These are phyloP conservation scores for Penicillium angulare DNA, from an alignment of 495 filamentous ascomycete genomes.

Conservation along the genomic window DNA sequence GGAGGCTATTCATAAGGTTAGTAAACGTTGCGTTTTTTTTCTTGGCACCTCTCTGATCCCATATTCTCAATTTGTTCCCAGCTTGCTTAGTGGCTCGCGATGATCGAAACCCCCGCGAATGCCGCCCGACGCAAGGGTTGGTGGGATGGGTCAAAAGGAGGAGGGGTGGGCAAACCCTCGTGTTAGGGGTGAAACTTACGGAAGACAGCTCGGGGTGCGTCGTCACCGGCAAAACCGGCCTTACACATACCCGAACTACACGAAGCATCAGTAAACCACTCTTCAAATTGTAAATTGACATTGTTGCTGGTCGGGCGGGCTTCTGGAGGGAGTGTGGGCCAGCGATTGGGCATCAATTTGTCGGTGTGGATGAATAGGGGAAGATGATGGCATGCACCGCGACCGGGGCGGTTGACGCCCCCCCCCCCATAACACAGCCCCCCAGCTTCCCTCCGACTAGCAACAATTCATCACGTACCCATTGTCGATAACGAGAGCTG, in stretches of 20 bases:
- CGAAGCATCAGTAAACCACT: slow-evolving; percentile 48
- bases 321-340: slow-evolving; percentile 7
- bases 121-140: slow-evolving; percentile 31
- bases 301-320: background rate
- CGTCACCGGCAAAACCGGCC: slow-evolving; percentile 99
- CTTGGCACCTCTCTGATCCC: background rate
- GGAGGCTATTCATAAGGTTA: slow-evolving; percentile 63
- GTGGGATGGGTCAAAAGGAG: slow-evolving; percentile 17
- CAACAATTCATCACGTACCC: slow-evolving; percentile 66
- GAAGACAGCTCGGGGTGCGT: slow-evolving; percentile 99
- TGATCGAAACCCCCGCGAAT: background rate
- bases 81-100: background rate
- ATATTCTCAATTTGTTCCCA: background rate
- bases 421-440: slow-evolving; percentile 18
- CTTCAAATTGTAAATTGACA: slow-evolving; percentile 1
- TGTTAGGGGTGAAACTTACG: slow-evolving; percentile 70
- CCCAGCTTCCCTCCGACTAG: slow-evolving; percentile 21
- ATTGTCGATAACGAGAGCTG: slow-evolving; percentile 99
- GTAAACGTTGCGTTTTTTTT: slow-evolving; percentile 9
- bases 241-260: slow-evolving; percentile 99
- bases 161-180: slow-evolving; percentile 7
- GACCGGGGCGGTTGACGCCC: slow-evolving; percentile 24
- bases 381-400: slow-evolving; percentile 20
- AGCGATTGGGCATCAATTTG: slow-evolving; percentile 20
- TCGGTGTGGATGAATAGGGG: slow-evolving; percentile 17